Evolutionary conservation across 805 yeast genomes (phyloP), one percentile per base, ranked within the genome.

Genomic region (Lachancea meyersii): DNA sequence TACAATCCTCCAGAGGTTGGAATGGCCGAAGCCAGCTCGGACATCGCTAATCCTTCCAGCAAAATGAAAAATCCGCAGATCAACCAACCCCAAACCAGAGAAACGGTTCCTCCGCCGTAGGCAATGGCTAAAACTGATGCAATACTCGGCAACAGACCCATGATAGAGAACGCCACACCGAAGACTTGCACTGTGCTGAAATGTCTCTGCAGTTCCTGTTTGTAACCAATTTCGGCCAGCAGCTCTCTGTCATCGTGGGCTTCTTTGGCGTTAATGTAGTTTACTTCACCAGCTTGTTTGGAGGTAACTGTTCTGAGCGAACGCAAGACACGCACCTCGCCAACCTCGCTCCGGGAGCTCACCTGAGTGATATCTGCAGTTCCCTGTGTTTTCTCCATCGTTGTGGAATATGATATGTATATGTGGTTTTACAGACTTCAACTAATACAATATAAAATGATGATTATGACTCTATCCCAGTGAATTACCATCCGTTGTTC

Each of bases 1-100:
- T 77, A 80, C 18, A 80, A 65, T 16, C 86, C 86, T 37, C 86
- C 86, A 17, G 79, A 71, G 1, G 85, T 79, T 17, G 86, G 86
- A 52, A 76, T 71, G 1, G 83, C 71, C 10, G 79, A 71, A 1
- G 79, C 81, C 47, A 78, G 58, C 50, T 77, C 79, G 5, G 81
- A 64, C 76, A 80, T 70, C 6, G 79, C 67, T 9, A 70, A 43
- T 16, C 83, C 84, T 9, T 76, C 69, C 7, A 65, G 52, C 45
- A 77, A 52, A 36, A 79, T 75, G 50, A 78, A 74, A 5, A 68
- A 39, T 9, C 56, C 51, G 4, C 77, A 69, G 16, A 75, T 53
- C 31, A 76, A 58, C 86, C 86, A 80, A 27, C 82, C 79, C 85
- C 86, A 80, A 3, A 79, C 68, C 44, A 78, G 66, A 4, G 81